Base-by-base conservation (phyloP, 306 rosid genomes). In the Arachis hypogaea region DNA sequence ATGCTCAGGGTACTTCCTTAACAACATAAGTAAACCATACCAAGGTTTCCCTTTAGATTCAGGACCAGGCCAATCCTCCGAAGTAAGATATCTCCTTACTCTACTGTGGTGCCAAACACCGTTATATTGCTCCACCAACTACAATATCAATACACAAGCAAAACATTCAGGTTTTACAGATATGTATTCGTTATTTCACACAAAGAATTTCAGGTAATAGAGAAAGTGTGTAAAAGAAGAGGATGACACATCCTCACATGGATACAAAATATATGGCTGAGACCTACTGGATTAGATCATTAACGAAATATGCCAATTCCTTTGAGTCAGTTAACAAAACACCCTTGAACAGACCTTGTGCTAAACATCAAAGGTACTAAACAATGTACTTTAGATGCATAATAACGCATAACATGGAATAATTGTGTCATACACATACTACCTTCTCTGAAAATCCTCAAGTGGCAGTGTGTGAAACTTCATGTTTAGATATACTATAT, bases 11-110 rank as follows among this genome's bases (percentile, higher is more conserved):
- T 95, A 95, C 84, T 92, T 95, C 77, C 99, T 89, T 63, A 95
- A 82, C 82, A 92, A 80, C 98, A 88, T 90, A 18, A 95, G 97
- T 78, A 95, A 82, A 42, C 98, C 98, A 58, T 87, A 92, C 99
- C 99, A 95, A 0, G 97, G 99, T 79, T 95, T 95, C 57, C 93
- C 97, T 86, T 95, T 95, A 57, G 99, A 87, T 77, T 95, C 98
- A 4, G 96, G 86, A 82, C 96, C 88, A 38, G 92, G 80, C 95
- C 93, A 90, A 10, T 89, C 97, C 63, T 95, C 98, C 7, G 96
- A 87, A 28, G 90, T 88, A 2, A 95, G 98, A 85, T 95, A 95
- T 56, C 90, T 86, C 84, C 96, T 87, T 30, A 92, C 97, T 65
- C 96, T 90, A 59, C 80, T 77, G 75, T 88, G 98, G 81, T 90